A percentile compares a stretch with the other conserved stretches of the same genome.
Evolutionary conservation across 495 filamentous ascomycete genomes (phyloP).

Genomic region (Chaetomium cochliodes): DNA sequence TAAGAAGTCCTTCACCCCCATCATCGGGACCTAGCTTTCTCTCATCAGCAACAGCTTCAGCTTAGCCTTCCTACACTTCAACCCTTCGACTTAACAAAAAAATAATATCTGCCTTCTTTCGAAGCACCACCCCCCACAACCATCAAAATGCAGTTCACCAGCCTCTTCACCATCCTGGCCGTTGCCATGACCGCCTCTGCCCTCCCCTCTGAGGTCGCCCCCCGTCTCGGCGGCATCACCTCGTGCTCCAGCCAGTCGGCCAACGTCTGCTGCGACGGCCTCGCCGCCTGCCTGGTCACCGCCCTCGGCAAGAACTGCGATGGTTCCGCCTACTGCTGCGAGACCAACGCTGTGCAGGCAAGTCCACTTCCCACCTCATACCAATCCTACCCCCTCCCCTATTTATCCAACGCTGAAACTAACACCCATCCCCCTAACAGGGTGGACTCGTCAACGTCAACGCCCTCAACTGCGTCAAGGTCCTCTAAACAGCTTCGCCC

Average conservation of each 20-base stretch:
- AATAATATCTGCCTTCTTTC: neutral
- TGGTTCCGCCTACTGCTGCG: constrained; percentile 14
- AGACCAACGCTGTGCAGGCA: constrained; percentile 5
- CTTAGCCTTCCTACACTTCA: neutral
- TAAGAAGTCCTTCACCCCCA: constrained; percentile 10
- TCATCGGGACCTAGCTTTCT: neutral
- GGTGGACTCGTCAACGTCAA: constrained; percentile 13
- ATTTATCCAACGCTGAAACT: neutral
- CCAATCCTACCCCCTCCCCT: neutral
- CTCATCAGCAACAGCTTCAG: constrained; percentile 24
- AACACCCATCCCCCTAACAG: neutral
- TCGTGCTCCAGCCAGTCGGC: constrained; percentile 5
- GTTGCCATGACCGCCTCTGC: constrained; percentile 29
- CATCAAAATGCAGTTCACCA: constrained; percentile 31
- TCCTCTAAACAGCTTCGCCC: constrained; percentile 4
- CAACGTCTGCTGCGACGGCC: constrained; percentile 17
- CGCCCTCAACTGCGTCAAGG: constrained; percentile 12
- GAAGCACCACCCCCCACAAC: constrained; percentile 6
- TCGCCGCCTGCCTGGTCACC: constrained; percentile 1
- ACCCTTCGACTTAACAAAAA: constrained; percentile 9
- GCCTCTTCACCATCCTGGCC: constrained; percentile 27
- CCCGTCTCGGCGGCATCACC: neutral
- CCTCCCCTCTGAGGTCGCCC: constrained; percentile 10
- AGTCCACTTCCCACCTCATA: neutral
- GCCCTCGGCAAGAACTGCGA: neutral